These are phyloP conservation scores for Fonsecaea nubica DNA, from an alignment of 2,329 filamentous ascomycete genomes.

Conservation along the genomic window DNA sequence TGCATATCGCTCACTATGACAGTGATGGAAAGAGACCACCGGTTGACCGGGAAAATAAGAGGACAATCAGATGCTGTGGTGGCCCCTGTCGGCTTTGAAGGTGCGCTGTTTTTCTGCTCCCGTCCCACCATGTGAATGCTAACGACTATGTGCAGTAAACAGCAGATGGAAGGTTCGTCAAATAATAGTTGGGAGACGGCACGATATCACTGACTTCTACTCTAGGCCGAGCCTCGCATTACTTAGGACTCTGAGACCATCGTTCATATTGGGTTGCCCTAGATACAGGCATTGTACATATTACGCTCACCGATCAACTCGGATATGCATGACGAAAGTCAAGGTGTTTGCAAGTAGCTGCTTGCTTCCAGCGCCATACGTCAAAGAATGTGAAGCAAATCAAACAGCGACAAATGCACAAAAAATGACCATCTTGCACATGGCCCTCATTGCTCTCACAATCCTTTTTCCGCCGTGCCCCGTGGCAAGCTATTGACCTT, in stretches of 20 bases:
- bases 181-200: background rate
- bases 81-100: slow-evolving; percentile 68
- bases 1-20: slow-evolving; percentile 30
- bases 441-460: background rate
- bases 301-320: background rate
- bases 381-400: background rate
- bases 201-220: slow-evolving; percentile 18
- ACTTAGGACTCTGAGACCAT: slow-evolving; percentile 36
- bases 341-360: background rate
- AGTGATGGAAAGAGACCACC: slow-evolving; percentile 72
- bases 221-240: slow-evolving; percentile 33
- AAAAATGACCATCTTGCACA: background rate
- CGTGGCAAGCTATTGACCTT: background rate
- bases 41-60: slow-evolving; percentile 66
- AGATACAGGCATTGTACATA: slow-evolving; percentile 24
- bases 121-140: slow-evolving; percentile 18
- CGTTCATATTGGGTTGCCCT: background rate
- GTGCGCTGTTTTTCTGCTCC: slow-evolving; percentile 22
- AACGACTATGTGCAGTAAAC: slow-evolving; percentile 54
- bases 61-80: slow-evolving; percentile 66
- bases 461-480: background rate
- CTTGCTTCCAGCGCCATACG: background rate
- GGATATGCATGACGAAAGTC: slow-evolving; percentile 3
- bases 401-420: background rate
- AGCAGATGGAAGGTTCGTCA: slow-evolving; percentile 68